Base-by-base conservation (phyloP, 2,329 filamentous ascomycete genomes). In the Paecilomyces sp. region DNA sequence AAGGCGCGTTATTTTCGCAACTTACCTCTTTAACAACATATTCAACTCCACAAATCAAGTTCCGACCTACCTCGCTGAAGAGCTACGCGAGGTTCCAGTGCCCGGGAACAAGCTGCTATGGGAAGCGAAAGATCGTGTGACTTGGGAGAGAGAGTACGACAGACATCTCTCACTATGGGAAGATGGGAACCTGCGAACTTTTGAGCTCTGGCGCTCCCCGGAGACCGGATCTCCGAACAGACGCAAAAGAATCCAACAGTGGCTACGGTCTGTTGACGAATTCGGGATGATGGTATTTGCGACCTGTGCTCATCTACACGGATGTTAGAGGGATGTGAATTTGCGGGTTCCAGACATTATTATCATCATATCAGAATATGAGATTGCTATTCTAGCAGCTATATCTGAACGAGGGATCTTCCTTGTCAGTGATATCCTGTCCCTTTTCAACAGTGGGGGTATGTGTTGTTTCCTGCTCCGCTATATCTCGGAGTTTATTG, bases 251-350 rank as follows among this genome's bases (percentile, higher is more conserved):
- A 74, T 83, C 1, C 79, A 82, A 30, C 67, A 65, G 18, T 85
- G 83, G 83, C 58, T 85, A 5, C 76, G 80, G 57, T 66, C 69
- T 15, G 68, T 82, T 0, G 83, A 85, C 64, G 81, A 82, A 55
- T 84, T 79, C 66, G 82, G 82, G 0, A 82, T 75, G 22, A 81
- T 83, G 79, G 56, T 85, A 0, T 84, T 81, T 62, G 74, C 79
- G 5, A 63, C 67, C n/a, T 68, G 65, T 30, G 62, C 60, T 3
- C 69, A 70, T 65, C 63, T 69, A 6, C 69, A 71, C 61, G 69
- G 70, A 1, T 68, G 67, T 61, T 71, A 59, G 57, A 41, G 34
- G 24, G 7, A 2, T n/a, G 1, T 2, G 2, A 8, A 1, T 28
- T 22, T 24, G 2, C 7, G 9, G 6, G 15, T 22, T 22, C 3